Evolutionary conservation across 1,139 yeast genomes (phyloP), one percentile per base, ranked within the genome.

Genomic region (Magnusiomyces tetraspermus): DNA sequence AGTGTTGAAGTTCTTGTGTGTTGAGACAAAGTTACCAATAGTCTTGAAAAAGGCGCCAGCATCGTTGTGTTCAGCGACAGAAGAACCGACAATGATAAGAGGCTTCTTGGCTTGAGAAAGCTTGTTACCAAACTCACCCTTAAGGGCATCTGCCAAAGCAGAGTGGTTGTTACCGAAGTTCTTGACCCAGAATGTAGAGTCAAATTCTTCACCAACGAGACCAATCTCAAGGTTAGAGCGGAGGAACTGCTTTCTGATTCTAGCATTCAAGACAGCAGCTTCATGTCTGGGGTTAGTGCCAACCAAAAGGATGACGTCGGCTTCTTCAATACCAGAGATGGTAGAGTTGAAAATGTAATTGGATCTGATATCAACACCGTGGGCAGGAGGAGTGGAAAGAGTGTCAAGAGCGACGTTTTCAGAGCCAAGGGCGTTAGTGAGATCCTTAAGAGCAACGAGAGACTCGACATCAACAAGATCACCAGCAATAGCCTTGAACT

Each of bases 201-300:
- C 90, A 63, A 86, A 86, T 59, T 75, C 69, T 71, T 83, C 83
- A 63, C 96, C 96, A 60, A 87, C 78, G 50, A 81, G 81, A 58
- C 82, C 82, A 58, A 87, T 72, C 64, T 79, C 82, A 53, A 77
- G 72, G 62, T 79, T 74, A 50, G 83, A 78, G 61, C 84, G 75
- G 65, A 87, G 76, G 94, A 94, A 87, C 56, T 79, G 82, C 68
- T 83, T 84, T 75, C 96, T 81, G 60, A 87, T 83, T 72, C 95
- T 80, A 46, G 95, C 80, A 68, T 87, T 87, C 63, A 87, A 76
- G 17, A 86, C 95, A 46, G 95, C 89, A 55, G 96, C 96, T 73
- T 87, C 96, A 64, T 80, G 89, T 68, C 96, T 80, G 61, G 95
- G 95, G 74, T 87, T 87, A 51, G 95, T 82, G 58, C 95, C 95